Conservation (phyloP, 2,329 filamentous ascomycete genomes). For the Paracamarosporium sp. region DNA sequence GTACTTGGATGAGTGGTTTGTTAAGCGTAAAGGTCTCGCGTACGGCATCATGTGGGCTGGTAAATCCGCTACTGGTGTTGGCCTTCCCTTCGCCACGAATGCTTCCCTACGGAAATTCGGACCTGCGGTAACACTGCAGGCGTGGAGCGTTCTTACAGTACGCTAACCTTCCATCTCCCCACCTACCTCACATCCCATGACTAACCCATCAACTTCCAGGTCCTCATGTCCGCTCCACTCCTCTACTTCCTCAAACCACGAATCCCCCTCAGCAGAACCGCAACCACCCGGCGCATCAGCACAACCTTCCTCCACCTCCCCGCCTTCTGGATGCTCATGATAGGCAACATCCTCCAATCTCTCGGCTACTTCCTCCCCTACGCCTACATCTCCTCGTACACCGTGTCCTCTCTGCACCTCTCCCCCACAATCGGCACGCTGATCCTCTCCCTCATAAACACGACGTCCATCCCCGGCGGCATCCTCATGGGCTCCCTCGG, state of each 20-base stretch:
- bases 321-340: conserved; percentile 42
- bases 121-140: conserved; percentile 48
- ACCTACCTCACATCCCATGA: background rate
- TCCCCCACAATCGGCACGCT: conserved; percentile 32
- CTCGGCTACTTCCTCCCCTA: conserved; percentile 49
- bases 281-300: conserved; percentile 34
- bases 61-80: conserved; percentile 50
- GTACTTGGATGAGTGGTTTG: conserved; percentile 69
- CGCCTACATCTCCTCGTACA: conserved; percentile 47
- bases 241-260: conserved; percentile 49
- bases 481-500: conserved; percentile 44
- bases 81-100: conserved; percentile 52
- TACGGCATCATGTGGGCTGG: conserved; percentile 65
- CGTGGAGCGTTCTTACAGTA: conserved; percentile 35
- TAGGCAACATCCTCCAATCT: conserved; percentile 44
- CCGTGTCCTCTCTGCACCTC: conserved; percentile 33
- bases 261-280: conserved; percentile 43
- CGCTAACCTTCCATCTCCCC: background rate
- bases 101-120: conserved; percentile 48
- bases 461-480: conserved; percentile 41
- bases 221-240: conserved; percentile 37
- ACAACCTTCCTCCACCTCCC: conserved; percentile 34
- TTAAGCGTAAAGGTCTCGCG: conserved; percentile 63
- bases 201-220: conserved; percentile 13
- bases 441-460: conserved; percentile 42